Percentiles rank a stretch among this genome's conserved stretches.
These are phyloP conservation scores for Penicillium lividum DNA, from an alignment of 495 filamentous ascomycete species.

Conservation along the genomic window DNA sequence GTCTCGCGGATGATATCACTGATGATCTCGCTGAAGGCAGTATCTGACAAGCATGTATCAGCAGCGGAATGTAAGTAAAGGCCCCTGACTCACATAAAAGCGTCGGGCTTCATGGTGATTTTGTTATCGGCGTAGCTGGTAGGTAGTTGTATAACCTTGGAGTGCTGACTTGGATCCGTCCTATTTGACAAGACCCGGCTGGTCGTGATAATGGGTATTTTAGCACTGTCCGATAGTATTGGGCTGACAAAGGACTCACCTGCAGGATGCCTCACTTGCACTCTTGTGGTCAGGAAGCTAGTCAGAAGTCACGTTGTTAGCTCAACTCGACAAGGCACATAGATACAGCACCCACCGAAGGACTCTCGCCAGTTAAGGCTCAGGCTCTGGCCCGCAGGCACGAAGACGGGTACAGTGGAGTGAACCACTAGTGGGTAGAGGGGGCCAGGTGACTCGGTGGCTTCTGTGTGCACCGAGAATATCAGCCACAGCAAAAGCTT, in stretches of 20 bases:
- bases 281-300: slow-evolving; percentile 5
- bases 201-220: slow-evolving; percentile 1
- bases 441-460: neutral
- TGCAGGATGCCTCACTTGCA: slow-evolving; percentile 1
- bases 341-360: neutral
- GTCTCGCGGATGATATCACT: no score
- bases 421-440: slow-evolving; percentile 3
- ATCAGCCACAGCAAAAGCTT: no score
- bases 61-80: neutral
- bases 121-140: neutral
- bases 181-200: slow-evolving; percentile 2
- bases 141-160: slow-evolving; percentile 1
- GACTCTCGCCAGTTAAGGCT: slow-evolving; percentile 2
- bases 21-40: neutral
- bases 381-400: neutral
- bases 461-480: neutral
- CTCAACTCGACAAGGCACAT: slow-evolving; percentile 3
- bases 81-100: neutral
- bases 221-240: neutral
- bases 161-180: slow-evolving; percentile 6
- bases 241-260: neutral
- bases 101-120: neutral
- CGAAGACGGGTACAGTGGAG: neutral
- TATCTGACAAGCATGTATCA: neutral
- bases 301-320: neutral